A percentile compares a stretch with the other conserved stretches of the same genome.
Conservation (phyloP, 192 early-diverging fungal species). For the Phycomyces blakesleeanus region DNA sequence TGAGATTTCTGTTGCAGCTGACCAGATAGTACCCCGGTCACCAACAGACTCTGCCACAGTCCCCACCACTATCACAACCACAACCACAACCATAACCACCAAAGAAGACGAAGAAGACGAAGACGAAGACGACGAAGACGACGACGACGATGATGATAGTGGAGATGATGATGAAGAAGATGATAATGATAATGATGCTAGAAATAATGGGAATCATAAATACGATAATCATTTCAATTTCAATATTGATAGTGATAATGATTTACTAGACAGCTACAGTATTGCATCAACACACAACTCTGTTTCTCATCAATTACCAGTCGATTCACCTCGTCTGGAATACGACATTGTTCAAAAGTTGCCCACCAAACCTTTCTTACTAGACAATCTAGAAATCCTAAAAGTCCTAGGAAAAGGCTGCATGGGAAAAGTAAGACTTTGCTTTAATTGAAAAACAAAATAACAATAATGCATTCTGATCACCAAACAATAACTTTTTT, state of each 20-base stretch:
- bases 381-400: constrained; percentile 48
- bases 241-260: background rate
- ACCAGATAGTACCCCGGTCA: too few relatives aligned
- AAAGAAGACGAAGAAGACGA: too few relatives aligned
- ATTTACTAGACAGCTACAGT: too few relatives aligned
- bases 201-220: background rate
- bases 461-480: background rate
- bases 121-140: too few relatives aligned
- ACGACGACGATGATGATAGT: too few relatives aligned
- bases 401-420: constrained; percentile 53
- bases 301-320: too few relatives aligned
- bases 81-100: too few relatives aligned
- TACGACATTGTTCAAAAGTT: background rate
- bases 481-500: background rate
- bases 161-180: too few relatives aligned
- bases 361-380: constrained; percentile 1
- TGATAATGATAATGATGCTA: background rate
- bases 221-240: background rate
- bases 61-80: too few relatives aligned
- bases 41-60: too few relatives aligned
- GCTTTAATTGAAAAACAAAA: background rate
- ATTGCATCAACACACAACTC: too few relatives aligned
- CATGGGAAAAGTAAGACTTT: constrained; percentile 51
- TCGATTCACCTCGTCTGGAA: background rate
- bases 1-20: too few relatives aligned